Evolutionary conservation across 1,284 basidiomycete genomes (phyloP).

Genomic region (Fistulinella cinereoalba): DNA sequence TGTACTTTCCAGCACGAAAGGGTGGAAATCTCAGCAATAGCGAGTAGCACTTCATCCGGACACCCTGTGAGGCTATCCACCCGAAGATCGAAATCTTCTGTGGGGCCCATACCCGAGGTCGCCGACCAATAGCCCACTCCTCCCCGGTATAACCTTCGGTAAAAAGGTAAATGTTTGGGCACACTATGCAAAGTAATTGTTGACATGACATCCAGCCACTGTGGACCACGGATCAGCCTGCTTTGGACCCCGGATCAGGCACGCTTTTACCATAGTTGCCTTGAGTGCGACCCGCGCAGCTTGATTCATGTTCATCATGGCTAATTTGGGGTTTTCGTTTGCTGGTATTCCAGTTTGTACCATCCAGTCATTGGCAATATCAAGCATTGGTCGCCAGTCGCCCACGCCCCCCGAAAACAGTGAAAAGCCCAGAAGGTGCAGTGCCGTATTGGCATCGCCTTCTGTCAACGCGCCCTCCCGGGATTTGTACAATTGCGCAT

Average conservation of each 20-base stretch:
- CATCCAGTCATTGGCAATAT: slow-evolving; percentile 71
- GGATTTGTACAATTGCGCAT: slow-evolving; percentile 41
- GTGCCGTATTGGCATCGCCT: slow-evolving; percentile 67
- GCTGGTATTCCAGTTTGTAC: slow-evolving; percentile 55
- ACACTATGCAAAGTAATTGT: slow-evolving; percentile 58
- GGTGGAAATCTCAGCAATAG: slow-evolving; percentile 67
- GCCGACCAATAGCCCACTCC: slow-evolving; percentile 39
- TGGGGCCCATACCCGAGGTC: slow-evolving; percentile 22
- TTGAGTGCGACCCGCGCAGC: slow-evolving; percentile 60
- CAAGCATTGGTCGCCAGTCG: slow-evolving; percentile 65
- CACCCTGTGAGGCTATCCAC: slow-evolving; percentile 72
- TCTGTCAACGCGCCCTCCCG: slow-evolving; percentile 52
- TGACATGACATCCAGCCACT: slow-evolving; percentile 78
- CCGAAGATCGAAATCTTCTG: slow-evolving; percentile 40
- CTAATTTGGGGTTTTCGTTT: slow-evolving; percentile 60
- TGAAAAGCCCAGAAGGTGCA: slow-evolving; percentile 70
- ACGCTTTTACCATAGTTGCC: slow-evolving; percentile 59
- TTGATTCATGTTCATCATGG: slow-evolving; percentile 51
- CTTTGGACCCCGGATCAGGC: slow-evolving; percentile 3
- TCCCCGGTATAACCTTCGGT: slow-evolving; percentile 54
- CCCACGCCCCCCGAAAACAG: slow-evolving; percentile 59
- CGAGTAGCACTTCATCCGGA: slow-evolving; percentile 70
- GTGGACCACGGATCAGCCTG: slow-evolving; percentile 11
- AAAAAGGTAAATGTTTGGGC: slow-evolving; percentile 64
- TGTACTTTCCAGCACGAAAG: slow-evolving; percentile 74